Percentiles rank a stretch among this genome's conserved stretches.
Evolutionary conservation across 441 rosid species (phyloP).

Genomic region (Corymbia citriodora): DNA sequence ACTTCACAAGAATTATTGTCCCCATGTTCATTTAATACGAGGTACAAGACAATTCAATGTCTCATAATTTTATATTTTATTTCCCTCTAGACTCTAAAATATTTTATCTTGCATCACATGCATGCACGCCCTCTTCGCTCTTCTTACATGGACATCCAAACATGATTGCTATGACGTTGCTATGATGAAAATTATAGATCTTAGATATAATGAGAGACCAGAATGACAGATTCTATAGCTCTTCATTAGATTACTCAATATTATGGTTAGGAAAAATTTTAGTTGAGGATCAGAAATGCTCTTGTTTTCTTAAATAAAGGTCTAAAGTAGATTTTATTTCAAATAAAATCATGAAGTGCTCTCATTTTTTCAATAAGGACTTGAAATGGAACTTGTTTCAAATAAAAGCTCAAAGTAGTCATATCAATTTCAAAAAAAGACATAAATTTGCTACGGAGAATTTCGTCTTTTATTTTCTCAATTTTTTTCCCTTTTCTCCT

Average conservation of each 20-base stretch:
- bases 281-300: no score
- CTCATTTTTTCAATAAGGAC: no score
- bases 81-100: background rate
- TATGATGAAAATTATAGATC: background rate
- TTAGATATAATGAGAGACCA: background rate
- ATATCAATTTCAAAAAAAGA: no score
- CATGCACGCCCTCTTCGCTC: background rate
- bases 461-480: no score
- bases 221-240: background rate
- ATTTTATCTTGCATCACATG: background rate
- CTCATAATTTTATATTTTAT: background rate
- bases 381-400: no score
- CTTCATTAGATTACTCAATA: background rate
- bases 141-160: background rate
- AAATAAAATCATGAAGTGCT: no score
- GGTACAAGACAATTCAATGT: background rate
- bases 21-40: background rate
- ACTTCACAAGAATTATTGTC: background rate
- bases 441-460: no score
- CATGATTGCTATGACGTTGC: background rate
- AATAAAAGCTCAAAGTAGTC: no score
- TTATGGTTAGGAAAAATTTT: background rate
- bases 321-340: no score
- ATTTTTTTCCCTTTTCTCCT: no score
- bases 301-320: no score